Conservation (phyloP, 2,329 filamentous ascomycete genomes). For the Pseudofabraea citricarpa region DNA sequence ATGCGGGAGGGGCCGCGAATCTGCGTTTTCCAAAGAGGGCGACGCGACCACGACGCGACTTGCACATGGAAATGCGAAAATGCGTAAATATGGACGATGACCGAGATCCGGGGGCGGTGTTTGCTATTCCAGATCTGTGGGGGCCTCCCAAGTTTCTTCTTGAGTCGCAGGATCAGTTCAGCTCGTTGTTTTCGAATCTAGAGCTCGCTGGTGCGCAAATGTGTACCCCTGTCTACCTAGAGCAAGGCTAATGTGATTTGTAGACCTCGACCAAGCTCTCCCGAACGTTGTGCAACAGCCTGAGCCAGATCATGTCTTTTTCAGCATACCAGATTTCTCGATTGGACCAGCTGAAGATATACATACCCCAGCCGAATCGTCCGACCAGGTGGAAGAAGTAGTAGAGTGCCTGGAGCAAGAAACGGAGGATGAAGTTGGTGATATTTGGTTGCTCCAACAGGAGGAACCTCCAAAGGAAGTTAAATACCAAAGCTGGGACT, state of each 20-base stretch:
- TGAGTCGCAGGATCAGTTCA: constrained; percentile 21
- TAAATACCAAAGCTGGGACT: constrained; percentile 64
- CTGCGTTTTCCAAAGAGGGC: too few species aligned
- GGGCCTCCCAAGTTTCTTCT: constrained; percentile 45
- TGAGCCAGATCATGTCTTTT: constrained; percentile 19
- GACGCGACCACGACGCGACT: constrained; percentile 14
- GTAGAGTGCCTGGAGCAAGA: constrained; percentile 20
- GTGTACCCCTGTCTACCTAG: not conserved
- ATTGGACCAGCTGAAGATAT: constrained; percentile 12
- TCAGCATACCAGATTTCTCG: constrained; percentile 22
- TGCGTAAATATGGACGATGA: constrained; percentile 31
- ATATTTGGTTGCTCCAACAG: constrained; percentile 45
- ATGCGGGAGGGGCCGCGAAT: too few species aligned
- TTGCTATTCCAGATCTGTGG: constrained; percentile 60
- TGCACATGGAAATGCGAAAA: constrained; percentile 13
- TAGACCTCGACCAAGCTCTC: constrained; percentile 23
- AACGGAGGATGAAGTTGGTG: constrained; percentile 11
- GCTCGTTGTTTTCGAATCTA: constrained; percentile 25
- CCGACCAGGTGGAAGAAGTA: constrained; percentile 2
- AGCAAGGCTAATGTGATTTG: constrained; percentile 7
- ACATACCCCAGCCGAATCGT: constrained; percentile 7
- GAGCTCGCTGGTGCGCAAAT: constrained; percentile 21
- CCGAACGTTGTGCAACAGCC: constrained; percentile 15
- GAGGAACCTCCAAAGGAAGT: constrained; percentile 23
- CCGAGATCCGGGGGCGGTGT: constrained; percentile 44